Evolutionary conservation across 2,329 filamentous ascomycete genomes (phyloP), one percentile per base, ranked within the genome.

Genomic region (Dryadomyces quercivorus): DNA sequence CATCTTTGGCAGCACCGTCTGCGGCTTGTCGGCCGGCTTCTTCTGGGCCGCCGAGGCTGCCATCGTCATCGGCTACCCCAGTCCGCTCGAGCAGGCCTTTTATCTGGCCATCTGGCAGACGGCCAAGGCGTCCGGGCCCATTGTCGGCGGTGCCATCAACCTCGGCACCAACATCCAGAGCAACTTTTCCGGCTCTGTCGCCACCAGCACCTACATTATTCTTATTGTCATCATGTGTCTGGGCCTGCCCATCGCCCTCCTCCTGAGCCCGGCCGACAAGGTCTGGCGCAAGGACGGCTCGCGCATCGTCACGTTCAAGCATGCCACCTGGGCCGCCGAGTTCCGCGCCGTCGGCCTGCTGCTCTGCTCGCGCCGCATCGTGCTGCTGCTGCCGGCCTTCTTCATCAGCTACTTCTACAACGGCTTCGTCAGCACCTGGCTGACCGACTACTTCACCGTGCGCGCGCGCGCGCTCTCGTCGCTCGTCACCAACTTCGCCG

Each of bases 141-240:
- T 88, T 15, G 67, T 88, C 0, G 85, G 85, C 2, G 85, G 84
- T 13, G 82, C 83, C 0, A 81, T 89, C 62, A 87, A 85, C 48
- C 67, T 88, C 0, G 82, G 81, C 0, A 66, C 88, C 6, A 87
- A 88, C 60, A 72, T 72, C 0, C 63, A 80, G 42, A 70, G 75
- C 7, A 46, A 49, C 21, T 20, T 50, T 7, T 51, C 51, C 1
- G 85, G 84, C 0, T 77, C 81, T 48, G 82, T 88, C 0, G 84
- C 81, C 0, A 86, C 86, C 58, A 76, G 75, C 0, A 84, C 88
- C 0, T 88, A 81, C 58, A 67, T 85, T 10, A 65, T 85, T 21
- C 88, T 89, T 61, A 87, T 88, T 55, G 82, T 80, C 0, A 67
- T 89, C 0, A 85, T 89, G 62, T 81, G 80, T 1, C 59, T 76